Evolutionary conservation across 768 basidiomycete species (phyloP).

Genomic region (Tremella yokohamensis): DNA sequence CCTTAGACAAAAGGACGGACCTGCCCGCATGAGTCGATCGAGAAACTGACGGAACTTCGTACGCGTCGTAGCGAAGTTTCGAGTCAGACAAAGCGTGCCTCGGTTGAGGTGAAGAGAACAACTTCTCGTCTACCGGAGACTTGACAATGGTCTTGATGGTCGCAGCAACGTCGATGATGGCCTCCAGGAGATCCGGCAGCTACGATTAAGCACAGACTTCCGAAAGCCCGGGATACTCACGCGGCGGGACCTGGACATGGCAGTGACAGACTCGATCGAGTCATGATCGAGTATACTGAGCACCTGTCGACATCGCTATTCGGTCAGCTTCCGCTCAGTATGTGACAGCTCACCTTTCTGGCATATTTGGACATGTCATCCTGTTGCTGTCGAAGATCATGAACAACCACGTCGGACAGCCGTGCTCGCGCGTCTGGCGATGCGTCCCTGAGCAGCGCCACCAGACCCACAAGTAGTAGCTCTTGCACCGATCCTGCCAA

Average conservation of each 20-base stretch:
- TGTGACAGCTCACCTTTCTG: background rate
- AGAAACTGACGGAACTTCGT: slow-evolving; percentile 14
- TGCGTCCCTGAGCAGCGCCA: background rate
- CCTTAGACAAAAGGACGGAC: background rate
- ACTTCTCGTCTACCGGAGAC: background rate
- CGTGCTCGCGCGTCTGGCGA: background rate
- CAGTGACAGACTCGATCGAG: background rate
- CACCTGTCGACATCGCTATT: slow-evolving; percentile 1
- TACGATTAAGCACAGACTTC: background rate
- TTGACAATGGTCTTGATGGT: background rate
- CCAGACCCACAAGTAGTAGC: slow-evolving; percentile 13
- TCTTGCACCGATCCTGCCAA: slow-evolving; percentile 19
- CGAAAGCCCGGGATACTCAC: background rate
- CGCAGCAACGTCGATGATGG: slow-evolving; percentile 8
- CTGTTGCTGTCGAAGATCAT: background rate
- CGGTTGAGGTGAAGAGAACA: slow-evolving; percentile 1
- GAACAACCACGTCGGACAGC: background rate
- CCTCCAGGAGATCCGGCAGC: slow-evolving; percentile 12
- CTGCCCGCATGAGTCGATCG: background rate
- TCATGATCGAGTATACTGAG: background rate
- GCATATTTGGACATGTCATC: background rate
- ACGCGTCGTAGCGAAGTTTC: slow-evolving; percentile 23
- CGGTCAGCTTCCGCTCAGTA: background rate
- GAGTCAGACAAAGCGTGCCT: background rate
- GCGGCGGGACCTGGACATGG: background rate